Conservation (phyloP, 257 asterid species). For the Nicotiana otophora region DNA sequence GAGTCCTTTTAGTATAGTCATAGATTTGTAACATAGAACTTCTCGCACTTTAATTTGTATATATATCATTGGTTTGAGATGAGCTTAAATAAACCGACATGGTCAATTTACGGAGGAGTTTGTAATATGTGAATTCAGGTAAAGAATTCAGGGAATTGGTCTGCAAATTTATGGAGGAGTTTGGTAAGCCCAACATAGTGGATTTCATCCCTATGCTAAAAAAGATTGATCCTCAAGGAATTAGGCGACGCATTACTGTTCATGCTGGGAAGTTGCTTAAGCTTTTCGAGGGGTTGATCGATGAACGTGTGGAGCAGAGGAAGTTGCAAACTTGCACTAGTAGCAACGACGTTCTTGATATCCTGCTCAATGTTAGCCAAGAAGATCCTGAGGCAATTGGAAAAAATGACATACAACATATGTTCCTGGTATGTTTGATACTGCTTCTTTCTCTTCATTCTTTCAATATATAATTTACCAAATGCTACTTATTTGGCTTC, state of each 20-base stretch:
- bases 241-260: neutral
- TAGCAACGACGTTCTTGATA: neutral
- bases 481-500: neutral
- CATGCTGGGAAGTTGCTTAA: neutral
- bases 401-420: neutral
- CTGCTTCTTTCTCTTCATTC: neutral
- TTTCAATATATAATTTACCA: neutral
- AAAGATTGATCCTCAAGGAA: conserved; percentile 10
- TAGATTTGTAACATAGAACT: too few relatives aligned
- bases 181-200: conserved; percentile 6
- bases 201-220: neutral
- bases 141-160: neutral
- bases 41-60: neutral
- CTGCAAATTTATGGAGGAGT: neutral
- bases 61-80: neutral
- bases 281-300: conserved; percentile 1
- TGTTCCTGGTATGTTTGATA: neutral
- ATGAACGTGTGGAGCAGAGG: neutral
- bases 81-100: neutral
- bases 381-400: neutral
- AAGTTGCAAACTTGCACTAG: neutral
- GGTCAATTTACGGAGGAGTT: too few relatives aligned
- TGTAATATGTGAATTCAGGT: neutral
- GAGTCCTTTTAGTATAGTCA: neutral
- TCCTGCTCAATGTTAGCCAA: neutral